Base-by-base conservation (phyloP, 208 protist species). In the Acanthamoeba culbertsoni region DNA sequence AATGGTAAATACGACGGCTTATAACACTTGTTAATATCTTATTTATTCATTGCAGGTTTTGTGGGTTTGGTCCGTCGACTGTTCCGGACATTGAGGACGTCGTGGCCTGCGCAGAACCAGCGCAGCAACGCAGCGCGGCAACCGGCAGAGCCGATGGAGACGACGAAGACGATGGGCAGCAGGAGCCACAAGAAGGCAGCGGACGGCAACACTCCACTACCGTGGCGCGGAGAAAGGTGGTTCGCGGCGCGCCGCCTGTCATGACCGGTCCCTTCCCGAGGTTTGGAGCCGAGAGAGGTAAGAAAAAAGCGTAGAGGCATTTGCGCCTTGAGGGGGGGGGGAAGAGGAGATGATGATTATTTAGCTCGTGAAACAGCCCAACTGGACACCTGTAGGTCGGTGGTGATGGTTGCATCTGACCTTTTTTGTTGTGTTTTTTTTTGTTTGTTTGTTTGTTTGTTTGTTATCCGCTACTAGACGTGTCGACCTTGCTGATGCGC, bases 1-100 rank as follows among this genome's bases (percentile, higher is more conserved):
- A n/a, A n/a, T n/a, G n/a, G n/a, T n/a, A n/a, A n/a, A n/a, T n/a
- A n/a, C n/a, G n/a, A n/a, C n/a, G n/a, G n/a, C n/a, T n/a, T n/a
- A n/a, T n/a, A n/a, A n/a, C n/a, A n/a, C n/a, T n/a, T n/a, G n/a
- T n/a, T n/a, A n/a, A n/a, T n/a, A n/a, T n/a, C n/a, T n/a, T n/a
- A n/a, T n/a, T n/a, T n/a, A n/a, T n/a, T n/a, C n/a, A n/a, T n/a
- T 40, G 37, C 68, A 82, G 71, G 71, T 82, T 82, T 26, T 82
- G 71, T 31, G 71, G 42, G 6, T 82, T 82, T 31, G 42, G 53
- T 31, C 40, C 23, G 1, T 53, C 71, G 37, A 23, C 42, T 8
- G 43, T 82, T 20, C 71, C 71, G 2, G 71, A 82, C 71, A 82
- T 82, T 26, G 71, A 82, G 42, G 71, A 82, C 42, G n/a, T 82